phyloP scores from a whole-genome alignment of 2,329 filamentous ascomycete genomes.

The Alternaria sp. region DNA sequence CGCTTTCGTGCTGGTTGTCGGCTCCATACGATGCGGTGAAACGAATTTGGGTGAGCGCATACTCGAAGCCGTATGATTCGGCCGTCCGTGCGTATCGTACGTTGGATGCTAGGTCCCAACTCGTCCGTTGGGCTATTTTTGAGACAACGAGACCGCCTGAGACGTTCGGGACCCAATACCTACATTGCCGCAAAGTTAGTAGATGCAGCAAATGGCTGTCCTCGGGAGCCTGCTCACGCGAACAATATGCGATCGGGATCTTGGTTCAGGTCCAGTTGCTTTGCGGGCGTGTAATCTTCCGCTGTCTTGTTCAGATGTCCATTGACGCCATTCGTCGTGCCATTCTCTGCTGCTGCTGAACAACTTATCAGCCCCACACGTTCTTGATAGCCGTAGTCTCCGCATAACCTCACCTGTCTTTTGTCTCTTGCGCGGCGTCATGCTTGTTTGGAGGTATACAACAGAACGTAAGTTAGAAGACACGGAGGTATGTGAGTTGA shows the following conservation, averaged over 20 bases:
- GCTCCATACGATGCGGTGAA: slow-evolving; percentile 61
- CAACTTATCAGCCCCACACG: not conserved
- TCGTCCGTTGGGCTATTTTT: slow-evolving; percentile 59
- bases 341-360: not conserved
- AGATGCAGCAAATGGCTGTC: not conserved
- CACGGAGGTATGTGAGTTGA: not conserved
- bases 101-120: slow-evolving; percentile 59
- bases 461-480: not conserved
- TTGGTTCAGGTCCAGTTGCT: slow-evolving; percentile 48
- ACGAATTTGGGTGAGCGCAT: slow-evolving; percentile 60
- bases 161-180: slow-evolving; percentile 63
- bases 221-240: slow-evolving; percentile 35
- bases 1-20: slow-evolving; percentile 59
- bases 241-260: slow-evolving; percentile 55
- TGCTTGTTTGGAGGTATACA: not conserved
- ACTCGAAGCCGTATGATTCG: slow-evolving; percentile 59
- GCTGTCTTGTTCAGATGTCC: not conserved
- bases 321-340: not conserved
- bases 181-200: slow-evolving; percentile 12
- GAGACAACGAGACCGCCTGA: slow-evolving; percentile 61
- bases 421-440: slow-evolving; percentile 7
- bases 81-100: slow-evolving; percentile 58
- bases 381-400: not conserved
- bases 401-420: not conserved
- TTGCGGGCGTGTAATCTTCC: slow-evolving; percentile 29